Base-by-base conservation (phyloP, 805 yeast genomes). In the Lipomyces chichibuensis region DNA sequence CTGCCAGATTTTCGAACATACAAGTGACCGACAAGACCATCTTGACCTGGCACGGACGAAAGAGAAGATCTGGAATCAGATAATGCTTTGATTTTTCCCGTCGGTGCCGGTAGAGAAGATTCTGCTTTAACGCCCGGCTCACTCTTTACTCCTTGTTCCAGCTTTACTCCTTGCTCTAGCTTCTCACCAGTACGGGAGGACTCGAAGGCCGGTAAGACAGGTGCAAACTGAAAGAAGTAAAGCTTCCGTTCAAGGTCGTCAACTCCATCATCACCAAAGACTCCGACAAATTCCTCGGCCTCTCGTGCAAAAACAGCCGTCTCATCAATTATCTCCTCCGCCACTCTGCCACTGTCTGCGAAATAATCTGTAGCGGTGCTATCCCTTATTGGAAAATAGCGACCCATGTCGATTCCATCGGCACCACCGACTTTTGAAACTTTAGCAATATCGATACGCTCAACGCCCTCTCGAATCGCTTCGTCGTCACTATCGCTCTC, bases 1-100 rank as follows among this genome's bases (percentile, higher is more conserved):
- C 85, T 90, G 2, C 98, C 98, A 0, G 97, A 91, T 74, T 88
- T 85, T 76, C 93, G 97, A 57, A 88, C 81, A 64, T 94, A 85
- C 43, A 94, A 74, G 9, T 84, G 82, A 5, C 98, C 98, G 51
- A 92, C 82, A 63, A 81, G 81, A 1, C 97, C 97, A 52, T 79
- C 77, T 0, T 73, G 74, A n/a, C 23, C 49, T 4, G 2, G 55
- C 49, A 20, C 43, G 57, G 53, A 49, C 53, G 27, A 49, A 11
- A 49, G 11, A n/a, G 53, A 11, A n/a, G 23, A 11, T 11, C 53
- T n/a, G 27, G 23, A n/a, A 49, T 49, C 53, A n/a, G 53, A 49
- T 20, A 5, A 14, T 9, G 13, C 53, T 1, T 23, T 55, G 17
- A 11, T 9, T 27, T 23, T 55, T 14, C 39, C 39, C 5, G 11